Evolutionary conservation across 805 yeast species (phyloP), one percentile per base, ranked within the genome.

Genomic region (Torulaspora gathmanii): DNA sequence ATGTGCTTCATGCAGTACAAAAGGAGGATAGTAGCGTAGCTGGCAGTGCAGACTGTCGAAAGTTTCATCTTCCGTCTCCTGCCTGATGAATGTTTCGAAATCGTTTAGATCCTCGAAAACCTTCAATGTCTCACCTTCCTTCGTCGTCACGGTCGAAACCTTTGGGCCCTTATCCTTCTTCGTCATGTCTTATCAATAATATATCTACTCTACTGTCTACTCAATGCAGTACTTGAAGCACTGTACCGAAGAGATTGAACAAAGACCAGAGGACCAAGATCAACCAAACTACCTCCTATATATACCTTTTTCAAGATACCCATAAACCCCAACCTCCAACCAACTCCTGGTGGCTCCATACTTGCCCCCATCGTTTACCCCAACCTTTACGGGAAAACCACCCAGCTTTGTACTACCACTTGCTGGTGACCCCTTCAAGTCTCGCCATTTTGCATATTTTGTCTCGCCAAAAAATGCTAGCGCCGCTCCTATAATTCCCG

Each of bases 51-150:
- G 68, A 55, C 80, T 75, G 59, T 80, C 86, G 54, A 76, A 80
- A 48, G 84, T 90, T 50, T 83, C 80, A 63, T 83, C 90, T 75
- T 86, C 82, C 3, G 84, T 78, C 58, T 83, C 90, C 60, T 81
- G 86, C 57, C 80, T 74, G 47, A 84, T 69, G 62, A 71, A 84
- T 20, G 73, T 70, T 58, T 81, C 87, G 58, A 84, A 84, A 13
- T 78, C 72, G 15, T 70, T 70, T 49, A 84, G 65, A 42, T 77
- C 82, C 37, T 84, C 90, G 64, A 84, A 84, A 27, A 69, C 69
- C 31, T 64, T 61, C 25, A 60, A 23, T 15, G 55, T 51, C 34
- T 62, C 67, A 42, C 67, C 67, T 8, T 51, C 47, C 42, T 61
- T 62, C 23, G 57, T 62, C 16, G 57, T 55, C 12, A 61, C 48